phyloP scores from a whole-genome alignment of 495 filamentous ascomycete genomes.

The Delitschia confertaspora region DNA sequence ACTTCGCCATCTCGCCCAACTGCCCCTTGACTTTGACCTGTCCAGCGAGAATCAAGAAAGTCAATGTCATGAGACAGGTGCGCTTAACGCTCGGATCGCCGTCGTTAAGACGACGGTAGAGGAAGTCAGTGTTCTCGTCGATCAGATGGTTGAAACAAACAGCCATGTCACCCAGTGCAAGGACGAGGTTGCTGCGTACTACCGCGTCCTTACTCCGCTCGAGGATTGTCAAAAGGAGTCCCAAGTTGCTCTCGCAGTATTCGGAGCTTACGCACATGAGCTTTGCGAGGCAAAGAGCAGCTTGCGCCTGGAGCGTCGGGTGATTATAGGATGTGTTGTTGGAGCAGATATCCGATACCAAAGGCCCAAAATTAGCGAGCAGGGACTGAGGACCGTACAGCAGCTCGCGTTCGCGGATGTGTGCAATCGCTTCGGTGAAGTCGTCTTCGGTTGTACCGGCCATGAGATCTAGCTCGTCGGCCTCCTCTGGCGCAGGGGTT shows the following conservation, averaged over 20 bases:
- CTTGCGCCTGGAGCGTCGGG: constrained; percentile 78
- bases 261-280: constrained; percentile 79
- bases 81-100: constrained; percentile 83
- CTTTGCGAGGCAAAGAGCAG: constrained; percentile 94
- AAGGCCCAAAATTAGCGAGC: constrained; percentile 76
- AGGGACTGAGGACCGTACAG: constrained; percentile 80
- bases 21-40: constrained; percentile 99
- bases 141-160: constrained; percentile 99
- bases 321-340: constrained; percentile 88
- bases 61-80: constrained; percentile 97
- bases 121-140: constrained; percentile 97
- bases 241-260: constrained; percentile 89
- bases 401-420: constrained; percentile 89
- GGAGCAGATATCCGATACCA: constrained; percentile 85
- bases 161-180: constrained; percentile 96
- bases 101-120: constrained; percentile 89
- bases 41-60: constrained; percentile 91
- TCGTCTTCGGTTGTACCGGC: constrained; percentile 97
- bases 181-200: constrained; percentile 88
- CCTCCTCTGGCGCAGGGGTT: constrained; percentile 36
- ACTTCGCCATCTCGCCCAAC: constrained; percentile 98
- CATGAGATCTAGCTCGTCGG: constrained; percentile 88
- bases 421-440: constrained; percentile 91
- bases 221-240: constrained; percentile 94
- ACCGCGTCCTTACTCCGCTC: constrained; percentile 84